Base-by-base conservation (phyloP, 257 asterid species). In the Petrea volubilis region DNA sequence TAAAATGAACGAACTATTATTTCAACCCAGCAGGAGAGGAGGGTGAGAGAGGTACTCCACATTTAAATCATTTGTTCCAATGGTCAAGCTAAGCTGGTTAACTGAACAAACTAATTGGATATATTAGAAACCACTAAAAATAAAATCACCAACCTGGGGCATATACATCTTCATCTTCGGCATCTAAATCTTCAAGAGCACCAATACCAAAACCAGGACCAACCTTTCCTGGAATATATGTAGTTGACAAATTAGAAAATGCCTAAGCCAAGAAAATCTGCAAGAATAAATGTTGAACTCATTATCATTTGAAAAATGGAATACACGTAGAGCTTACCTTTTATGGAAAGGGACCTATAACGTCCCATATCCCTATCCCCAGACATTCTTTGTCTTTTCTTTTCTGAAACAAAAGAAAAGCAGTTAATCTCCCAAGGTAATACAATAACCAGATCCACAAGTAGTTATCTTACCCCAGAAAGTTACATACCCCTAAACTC, bases 191-290 rank as follows among this genome's bases (percentile, higher is more conserved):
- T 84, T 94, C 99, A 56, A 94, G 97, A 65, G 97, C 99, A 51
- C 99, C 99, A 47, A 91, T 84, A 52, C 98, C 97, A 80, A 94
- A 94, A 81, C 98, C 98, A 69, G 98, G 97, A 74, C 89, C 97
- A 47, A 76, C 63, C 84, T 87, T 94, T 77, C 89, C 96, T 84
- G 96, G 77, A 82, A 69, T 59, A 57, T 51, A 77, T 60, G 71
- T 27, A 36, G 71, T 24, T 28, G 74, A 68, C 57, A 63, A 51
- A 66, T 78, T 77, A 78, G 78, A 76, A 61, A 21, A 21, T 40
- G 53, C 58, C 27, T 29, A 58, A 14, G 56, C 33, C 34, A 44
- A 44, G 44, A 33, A 65, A 63, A 5, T 51, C 21, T 67, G 36
- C 74, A 62, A 29, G 33, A 71, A 7, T 23, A 4, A 25, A 6